phyloP scores from a whole-genome alignment of 1,284 basidiomycete genomes.

The Ustilago nuda region DNA sequence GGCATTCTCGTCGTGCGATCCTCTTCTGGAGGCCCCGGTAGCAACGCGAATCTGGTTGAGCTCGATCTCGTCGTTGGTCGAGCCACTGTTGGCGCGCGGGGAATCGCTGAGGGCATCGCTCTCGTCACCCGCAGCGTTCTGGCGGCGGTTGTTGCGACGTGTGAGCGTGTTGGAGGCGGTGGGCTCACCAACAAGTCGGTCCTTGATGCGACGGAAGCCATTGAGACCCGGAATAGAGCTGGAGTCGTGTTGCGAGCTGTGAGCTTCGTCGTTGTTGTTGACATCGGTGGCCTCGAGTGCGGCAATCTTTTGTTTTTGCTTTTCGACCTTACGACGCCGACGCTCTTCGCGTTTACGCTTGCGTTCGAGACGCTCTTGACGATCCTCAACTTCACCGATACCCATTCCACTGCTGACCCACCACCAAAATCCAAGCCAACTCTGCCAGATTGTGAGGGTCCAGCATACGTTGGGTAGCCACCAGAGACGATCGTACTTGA shows the following conservation, averaged over 20 bases:
- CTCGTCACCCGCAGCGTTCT: conserved; percentile 15
- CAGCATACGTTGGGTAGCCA: conserved; percentile 67
- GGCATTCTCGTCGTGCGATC: neutral
- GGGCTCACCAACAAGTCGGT: conserved; percentile 41
- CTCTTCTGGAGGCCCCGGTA: conserved; percentile 8
- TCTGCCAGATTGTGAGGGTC: conserved; percentile 68
- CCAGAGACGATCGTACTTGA: conserved; percentile 66
- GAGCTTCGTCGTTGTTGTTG: conserved; percentile 28
- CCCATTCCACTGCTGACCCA: conserved; percentile 69
- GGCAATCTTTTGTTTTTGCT: conserved; percentile 45
- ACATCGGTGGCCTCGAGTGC: conserved; percentile 27
- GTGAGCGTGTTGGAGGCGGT: conserved; percentile 30
- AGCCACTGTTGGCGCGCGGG: conserved; percentile 9
- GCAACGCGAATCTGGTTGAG: conserved; percentile 40
- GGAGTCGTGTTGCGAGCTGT: conserved; percentile 45
- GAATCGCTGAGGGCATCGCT: conserved; percentile 11
- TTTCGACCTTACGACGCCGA: conserved; percentile 47
- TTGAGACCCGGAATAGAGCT: conserved; percentile 51
- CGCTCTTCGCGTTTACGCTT: conserved; percentile 56
- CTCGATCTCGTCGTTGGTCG: conserved; percentile 38
- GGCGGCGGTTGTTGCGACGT: conserved; percentile 35
- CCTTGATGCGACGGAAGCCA: conserved; percentile 49
- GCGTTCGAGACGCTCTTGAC: conserved; percentile 54
- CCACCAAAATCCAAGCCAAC: conserved; percentile 70
- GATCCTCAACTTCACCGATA: conserved; percentile 69